Percentiles rank a stretch among this genome's conserved stretches.
phyloP scores from a whole-genome alignment of 2,329 filamentous ascomycete genomes.

The Diplodia corticola region DNA sequence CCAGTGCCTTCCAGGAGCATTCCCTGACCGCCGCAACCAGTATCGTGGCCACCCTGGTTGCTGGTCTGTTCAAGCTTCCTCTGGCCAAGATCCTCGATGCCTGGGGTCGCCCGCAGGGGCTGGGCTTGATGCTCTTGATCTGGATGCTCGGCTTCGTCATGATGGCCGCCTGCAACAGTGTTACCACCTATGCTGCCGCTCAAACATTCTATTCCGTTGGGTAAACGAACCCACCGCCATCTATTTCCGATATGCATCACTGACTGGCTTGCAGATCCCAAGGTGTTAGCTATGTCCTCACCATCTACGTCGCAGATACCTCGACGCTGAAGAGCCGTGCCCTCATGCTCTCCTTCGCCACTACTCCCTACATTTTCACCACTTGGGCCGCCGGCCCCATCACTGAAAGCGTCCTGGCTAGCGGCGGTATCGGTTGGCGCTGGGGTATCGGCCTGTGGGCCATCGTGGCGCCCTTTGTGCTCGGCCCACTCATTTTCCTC shows the following conservation, averaged over 20 bases:
- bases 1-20: conserved; percentile 54
- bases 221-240: conserved; percentile 7
- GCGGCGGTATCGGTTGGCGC: conserved; percentile 54
- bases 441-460: conserved; percentile 70
- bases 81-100: conserved; percentile 68
- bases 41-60: conserved; percentile 58
- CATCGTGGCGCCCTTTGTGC: conserved; percentile 64
- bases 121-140: conserved; percentile 55
- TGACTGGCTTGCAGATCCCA: conserved; percentile 33
- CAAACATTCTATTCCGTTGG: conserved; percentile 55
- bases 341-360: conserved; percentile 58
- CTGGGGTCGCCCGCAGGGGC: conserved; percentile 66
- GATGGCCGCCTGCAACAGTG: conserved; percentile 61
- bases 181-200: conserved; percentile 60
- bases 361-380: conserved; percentile 37
- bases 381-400: conserved; percentile 35
- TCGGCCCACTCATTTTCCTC: conserved; percentile 61
- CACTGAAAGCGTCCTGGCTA: conserved; percentile 46
- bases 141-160: conserved; percentile 56
- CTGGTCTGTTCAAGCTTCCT: conserved; percentile 63
- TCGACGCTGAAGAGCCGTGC: conserved; percentile 65
- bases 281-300: conserved; percentile 59
- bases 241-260: neutral
- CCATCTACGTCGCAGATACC: conserved; percentile 67
- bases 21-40: conserved; percentile 56